Evolutionary conservation across 257 asterid species (phyloP), one percentile per base, ranked within the genome.

Genomic region (Scutellaria baicalensis): DNA sequence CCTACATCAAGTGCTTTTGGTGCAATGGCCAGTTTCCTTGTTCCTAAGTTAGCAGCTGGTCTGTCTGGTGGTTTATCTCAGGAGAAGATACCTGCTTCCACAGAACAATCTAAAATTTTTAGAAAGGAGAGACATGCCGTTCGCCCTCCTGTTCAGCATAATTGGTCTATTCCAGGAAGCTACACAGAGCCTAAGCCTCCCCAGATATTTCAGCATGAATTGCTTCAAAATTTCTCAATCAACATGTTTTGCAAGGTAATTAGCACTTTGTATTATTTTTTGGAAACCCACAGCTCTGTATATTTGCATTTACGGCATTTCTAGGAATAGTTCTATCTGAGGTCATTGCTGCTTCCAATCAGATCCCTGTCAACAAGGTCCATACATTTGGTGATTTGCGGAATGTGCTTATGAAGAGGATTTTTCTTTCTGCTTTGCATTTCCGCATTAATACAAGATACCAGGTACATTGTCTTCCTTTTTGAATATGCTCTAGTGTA

Each of bases 241-340:
- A 91, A 94, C 78, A 84, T 94, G 95, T 94, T 94, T 73, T 91
- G 97, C 95, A 94, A 94, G 99, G 99, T 89, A n/a, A 64, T 16
- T 43, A 18, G 55, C 42, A 35, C 36, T 44, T 44, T 59, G 10
- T 33, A 38, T 39, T 58, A 47, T 17, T 18, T 72, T 65, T 18
- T n/a, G 43, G 45, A 16, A 31, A 27, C 38, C 42, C 7, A 3
- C 55, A 59, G 36, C 63, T 45, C 17, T 36, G 38, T 54, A 14
- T 59, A 47, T 56, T 74, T 33, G 16, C 49, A 27, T 55, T 66
- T 39, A 61, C 66, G 66, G 66, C 51, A 33, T 21, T 47, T 38
- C 42, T 16, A 5, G 17, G 44, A 33, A 44, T 65, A 35, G 67
- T 72, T 5, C 35, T 67, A 33, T 27, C 31, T 43, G 16, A 50